These are phyloP conservation scores for Globisporangium viniferum DNA, from an alignment of 352 stramenopile genomes.

Conservation along the genomic window DNA sequence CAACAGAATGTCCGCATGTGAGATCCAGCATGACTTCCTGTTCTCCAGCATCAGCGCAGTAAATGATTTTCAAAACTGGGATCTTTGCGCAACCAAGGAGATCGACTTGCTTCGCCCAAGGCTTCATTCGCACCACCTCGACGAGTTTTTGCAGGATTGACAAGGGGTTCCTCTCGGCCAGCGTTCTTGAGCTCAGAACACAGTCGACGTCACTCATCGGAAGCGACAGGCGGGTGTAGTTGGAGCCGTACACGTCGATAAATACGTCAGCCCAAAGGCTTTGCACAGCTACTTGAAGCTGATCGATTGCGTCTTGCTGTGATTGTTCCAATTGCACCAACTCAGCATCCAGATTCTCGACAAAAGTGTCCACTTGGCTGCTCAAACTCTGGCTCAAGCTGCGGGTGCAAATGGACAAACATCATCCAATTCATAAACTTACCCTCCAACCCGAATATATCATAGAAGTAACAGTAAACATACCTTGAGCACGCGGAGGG, in stretches of 20 bases:
- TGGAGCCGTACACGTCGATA: constrained; percentile 96
- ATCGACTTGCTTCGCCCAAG: constrained; percentile 88
- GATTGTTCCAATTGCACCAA: constrained; percentile 32
- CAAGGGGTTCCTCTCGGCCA: constrained; percentile 68
- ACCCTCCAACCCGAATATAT: neutral
- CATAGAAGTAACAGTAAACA: neutral
- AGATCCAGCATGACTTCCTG: constrained; percentile 89
- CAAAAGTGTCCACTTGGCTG: constrained; percentile 46
- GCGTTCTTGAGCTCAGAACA: constrained; percentile 88
- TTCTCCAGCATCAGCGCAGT: constrained; percentile 15
- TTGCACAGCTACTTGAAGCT: constrained; percentile 39
- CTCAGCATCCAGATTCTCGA: constrained; percentile 45
- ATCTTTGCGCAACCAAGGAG: constrained; percentile 94
- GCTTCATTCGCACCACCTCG: constrained; percentile 70
- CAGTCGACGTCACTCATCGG: constrained; percentile 96
- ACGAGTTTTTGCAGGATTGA: constrained; percentile 89
- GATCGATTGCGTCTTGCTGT: constrained; percentile 50
- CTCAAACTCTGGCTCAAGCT: constrained; percentile 34
- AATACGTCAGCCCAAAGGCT: constrained; percentile 85
- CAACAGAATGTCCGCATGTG: constrained; percentile 91
- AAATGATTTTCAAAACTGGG: constrained; percentile 94
- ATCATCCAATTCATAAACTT: neutral
- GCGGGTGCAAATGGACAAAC: neutral
- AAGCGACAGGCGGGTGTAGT: constrained; percentile 93
- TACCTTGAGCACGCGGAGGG: constrained; percentile 13